A percentile compares a stretch with the other conserved stretches of the same genome.
These are phyloP conservation scores for Cyclanthera cordifolia DNA, from an alignment of 306 rosid genomes.

Conservation along the genomic window DNA sequence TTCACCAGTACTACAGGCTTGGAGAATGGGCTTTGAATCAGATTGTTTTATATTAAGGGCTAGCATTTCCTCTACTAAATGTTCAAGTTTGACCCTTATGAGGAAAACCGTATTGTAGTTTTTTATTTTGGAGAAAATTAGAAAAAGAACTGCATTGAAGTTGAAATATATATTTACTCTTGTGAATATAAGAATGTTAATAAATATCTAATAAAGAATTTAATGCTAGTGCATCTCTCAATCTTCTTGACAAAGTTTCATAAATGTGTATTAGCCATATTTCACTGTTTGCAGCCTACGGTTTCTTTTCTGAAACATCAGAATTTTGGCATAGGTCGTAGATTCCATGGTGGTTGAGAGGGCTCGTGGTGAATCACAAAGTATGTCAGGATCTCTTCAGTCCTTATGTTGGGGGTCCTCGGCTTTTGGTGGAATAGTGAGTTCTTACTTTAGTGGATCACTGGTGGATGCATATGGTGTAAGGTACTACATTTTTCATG, in stretches of 20 bases:
- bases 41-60: neutral
- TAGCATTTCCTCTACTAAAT: neutral
- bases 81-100: conserved; percentile 1
- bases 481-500: conserved; percentile 37
- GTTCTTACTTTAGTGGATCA: conserved; percentile 95
- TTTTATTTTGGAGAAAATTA: neutral
- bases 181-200: neutral
- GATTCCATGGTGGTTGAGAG: conserved; percentile 99
- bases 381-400: conserved; percentile 92
- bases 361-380: conserved; percentile 99
- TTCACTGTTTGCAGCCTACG: neutral
- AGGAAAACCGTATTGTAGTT: neutral
- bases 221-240: neutral
- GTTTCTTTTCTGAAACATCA: conserved; percentile 11
- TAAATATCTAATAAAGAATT: neutral
- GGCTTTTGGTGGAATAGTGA: conserved; percentile 95
- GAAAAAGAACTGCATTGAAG: neutral
- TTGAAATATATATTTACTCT: neutral
- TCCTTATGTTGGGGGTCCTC: conserved; percentile 99
- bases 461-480: conserved; percentile 81
- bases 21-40: neutral
- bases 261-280: neutral
- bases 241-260: neutral
- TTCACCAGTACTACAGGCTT: neutral
- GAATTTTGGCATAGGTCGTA: conserved; percentile 65